Evolutionary conservation across 345 rosid species (phyloP), one percentile per base, ranked within the genome.

Genomic region (Salix viminalis): DNA sequence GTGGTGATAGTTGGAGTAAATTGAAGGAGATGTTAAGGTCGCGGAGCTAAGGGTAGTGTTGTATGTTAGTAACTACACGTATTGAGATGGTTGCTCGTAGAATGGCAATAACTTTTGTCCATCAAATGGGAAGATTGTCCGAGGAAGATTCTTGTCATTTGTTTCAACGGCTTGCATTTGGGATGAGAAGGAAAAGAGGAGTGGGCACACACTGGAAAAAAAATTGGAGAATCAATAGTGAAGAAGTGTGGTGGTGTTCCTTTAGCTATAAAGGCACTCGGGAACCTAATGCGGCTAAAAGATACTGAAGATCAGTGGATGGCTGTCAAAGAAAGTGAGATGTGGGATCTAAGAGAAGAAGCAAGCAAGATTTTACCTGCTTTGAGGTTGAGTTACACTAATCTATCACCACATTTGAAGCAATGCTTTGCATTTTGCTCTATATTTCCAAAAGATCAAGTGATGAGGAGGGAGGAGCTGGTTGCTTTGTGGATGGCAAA

Each of bases 401-500:
- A 24, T 24, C 26, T 24, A 24, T 24, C 26, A 24, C 26, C 26
- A 24, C 26, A 24, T 24, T 24, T 24, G 26, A 24, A 24, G 26
- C 26, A 24, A 24, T 24, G 26, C 26, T 24, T 24, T 24, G 26
- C 26, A 24, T 24, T 24, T 24, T 24, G 26, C 26, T 24, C 26
- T 24, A 24, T 24, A 24, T 24, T 24, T 24, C 26, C 26, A 24
- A 24, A 24, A 24, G 26, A 24, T 24, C 26, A 24, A 24, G 26
- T 24, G 26, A 24, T 24, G 26, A 24, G 26, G n/a, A 76, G 69
- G 15, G 79, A 76, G 9, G 14, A 2, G 9, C 0, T 68, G 24
- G n/a, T 82, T 36, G 77, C 68, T 10, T 28, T 74, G 18, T 83
- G 86, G 86, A 80, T 83, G 79, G 83, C 83, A 58, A 60, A 74